phyloP scores from a whole-genome alignment of 768 basidiomycete genomes.

The Terana coerulea region DNA sequence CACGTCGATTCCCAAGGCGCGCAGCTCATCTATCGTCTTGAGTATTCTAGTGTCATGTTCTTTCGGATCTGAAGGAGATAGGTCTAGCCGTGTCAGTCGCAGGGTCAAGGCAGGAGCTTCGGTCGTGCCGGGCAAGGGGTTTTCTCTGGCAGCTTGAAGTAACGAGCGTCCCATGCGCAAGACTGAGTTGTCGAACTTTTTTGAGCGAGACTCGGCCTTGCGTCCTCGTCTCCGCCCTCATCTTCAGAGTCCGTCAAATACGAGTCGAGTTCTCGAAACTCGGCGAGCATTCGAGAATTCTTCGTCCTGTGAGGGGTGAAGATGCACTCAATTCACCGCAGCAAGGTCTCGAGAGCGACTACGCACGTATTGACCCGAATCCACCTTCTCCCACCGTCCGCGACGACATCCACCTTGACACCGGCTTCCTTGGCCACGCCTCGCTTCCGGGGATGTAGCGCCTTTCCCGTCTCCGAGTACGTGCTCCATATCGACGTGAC shows the following conservation, averaged over 20 bases:
- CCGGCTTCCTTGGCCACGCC: conserved; percentile 27
- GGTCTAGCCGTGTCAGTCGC: conserved; percentile 68
- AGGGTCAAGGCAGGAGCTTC: conserved; percentile 48
- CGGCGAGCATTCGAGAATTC: conserved; percentile 69
- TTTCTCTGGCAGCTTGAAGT: conserved; percentile 55
- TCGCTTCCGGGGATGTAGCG: conserved; percentile 13
- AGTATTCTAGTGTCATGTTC: conserved; percentile 53
- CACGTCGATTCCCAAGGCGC: conserved; percentile 61
- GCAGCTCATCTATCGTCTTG: conserved; percentile 52
- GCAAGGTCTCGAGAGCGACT: neutral
- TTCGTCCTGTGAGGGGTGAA: conserved; percentile 51
- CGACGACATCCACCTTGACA: conserved; percentile 80
- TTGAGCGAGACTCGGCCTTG: conserved; percentile 34
- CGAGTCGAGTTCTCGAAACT: conserved; percentile 83
- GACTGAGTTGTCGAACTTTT: conserved; percentile 68
- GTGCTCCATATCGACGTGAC: conserved; percentile 57
- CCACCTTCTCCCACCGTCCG: conserved; percentile 73
- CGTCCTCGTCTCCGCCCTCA: conserved; percentile 21
- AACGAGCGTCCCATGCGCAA: conserved; percentile 68
- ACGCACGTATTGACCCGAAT: conserved; percentile 86
- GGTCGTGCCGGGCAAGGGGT: conserved; percentile 39
- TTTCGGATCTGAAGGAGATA: conserved; percentile 27
- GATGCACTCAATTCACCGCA: too few relatives aligned
- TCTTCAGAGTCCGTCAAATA: conserved; percentile 63
- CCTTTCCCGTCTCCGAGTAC: conserved; percentile 31